A percentile compares a stretch with the other conserved stretches of the same genome.
Conservation (phyloP, 176 grass and related monocot genomes). For the Lolium multiflorum region DNA sequence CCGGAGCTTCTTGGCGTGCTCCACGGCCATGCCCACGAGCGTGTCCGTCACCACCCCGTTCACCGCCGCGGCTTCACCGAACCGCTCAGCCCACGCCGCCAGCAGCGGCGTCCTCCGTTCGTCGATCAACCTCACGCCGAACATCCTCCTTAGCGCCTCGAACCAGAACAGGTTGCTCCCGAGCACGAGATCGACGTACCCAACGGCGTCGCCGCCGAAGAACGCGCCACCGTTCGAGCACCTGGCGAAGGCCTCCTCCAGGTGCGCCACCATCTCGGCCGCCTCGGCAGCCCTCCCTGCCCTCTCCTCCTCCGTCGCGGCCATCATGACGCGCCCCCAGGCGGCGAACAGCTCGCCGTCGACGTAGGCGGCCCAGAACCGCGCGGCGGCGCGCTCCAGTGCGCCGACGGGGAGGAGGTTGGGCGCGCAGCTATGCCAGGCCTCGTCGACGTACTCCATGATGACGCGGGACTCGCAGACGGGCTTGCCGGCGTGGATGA, state of each 20-base stretch:
- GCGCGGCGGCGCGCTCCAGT: not conserved
- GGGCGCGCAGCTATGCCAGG: not conserved
- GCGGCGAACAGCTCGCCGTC: not conserved
- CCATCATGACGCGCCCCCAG: not conserved
- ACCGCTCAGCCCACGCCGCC: not conserved
- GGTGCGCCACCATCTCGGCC: not conserved
- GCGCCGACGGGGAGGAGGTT: not conserved
- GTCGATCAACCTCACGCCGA: not conserved
- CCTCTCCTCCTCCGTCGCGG: not conserved
- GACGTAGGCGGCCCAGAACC: conserved; percentile 9
- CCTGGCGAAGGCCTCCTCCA: not conserved
- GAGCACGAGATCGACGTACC: not conserved
- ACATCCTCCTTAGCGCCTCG: not conserved
- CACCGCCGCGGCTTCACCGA: not conserved
- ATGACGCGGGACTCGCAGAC: conserved; percentile 15
- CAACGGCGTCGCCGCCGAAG: not conserved
- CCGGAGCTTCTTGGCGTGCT: conserved; percentile 12
- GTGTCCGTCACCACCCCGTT: not conserved
- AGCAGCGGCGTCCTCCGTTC: not conserved
- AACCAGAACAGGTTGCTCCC: conserved; percentile 8
- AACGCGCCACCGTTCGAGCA: not conserved
- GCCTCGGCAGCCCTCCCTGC: not conserved
- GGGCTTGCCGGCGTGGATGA: not conserved
- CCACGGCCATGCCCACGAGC: not conserved
- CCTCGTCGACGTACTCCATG: conserved; percentile 6